Conservation (phyloP, 208 protist genomes). For the Wallacemonas sp. region DNA sequence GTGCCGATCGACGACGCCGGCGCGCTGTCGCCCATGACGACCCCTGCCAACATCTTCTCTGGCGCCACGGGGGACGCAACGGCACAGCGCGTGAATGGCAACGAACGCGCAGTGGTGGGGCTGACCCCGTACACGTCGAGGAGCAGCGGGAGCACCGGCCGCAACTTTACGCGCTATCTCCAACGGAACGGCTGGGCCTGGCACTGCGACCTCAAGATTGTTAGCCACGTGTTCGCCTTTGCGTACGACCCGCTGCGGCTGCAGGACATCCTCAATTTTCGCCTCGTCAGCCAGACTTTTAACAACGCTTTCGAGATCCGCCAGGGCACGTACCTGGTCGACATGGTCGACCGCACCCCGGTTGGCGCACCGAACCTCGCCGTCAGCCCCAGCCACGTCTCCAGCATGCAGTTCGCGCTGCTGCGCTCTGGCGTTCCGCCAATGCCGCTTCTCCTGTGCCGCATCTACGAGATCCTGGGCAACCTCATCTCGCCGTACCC, state of each 20-base stretch:
- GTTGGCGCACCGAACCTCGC: conserved; percentile 40
- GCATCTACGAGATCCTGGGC: conserved; percentile 61
- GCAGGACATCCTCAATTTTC: conserved; percentile 48
- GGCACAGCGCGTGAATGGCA: too few species aligned
- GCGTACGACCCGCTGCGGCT: conserved; percentile 33
- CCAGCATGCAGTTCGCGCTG: conserved; percentile 54
- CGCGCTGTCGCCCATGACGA: neutral
- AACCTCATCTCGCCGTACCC: conserved; percentile 57
- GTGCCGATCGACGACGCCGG: neutral
- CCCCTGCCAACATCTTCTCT: conserved; percentile 1
- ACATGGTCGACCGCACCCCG: conserved; percentile 52
- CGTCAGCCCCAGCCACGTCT: conserved; percentile 32
- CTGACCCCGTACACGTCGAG: neutral
- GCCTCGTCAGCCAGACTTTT: conserved; percentile 49
- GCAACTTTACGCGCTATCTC: conserved; percentile 16
- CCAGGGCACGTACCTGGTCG: conserved; percentile 47
- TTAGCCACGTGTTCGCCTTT: conserved; percentile 32
- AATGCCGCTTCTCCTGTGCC: conserved; percentile 57
- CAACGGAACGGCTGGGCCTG: conserved; percentile 30
- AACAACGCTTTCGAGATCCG: conserved; percentile 56
- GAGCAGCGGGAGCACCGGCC: neutral
- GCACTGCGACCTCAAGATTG: conserved; percentile 33
- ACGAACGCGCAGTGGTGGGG: too few species aligned
- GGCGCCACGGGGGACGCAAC: too few species aligned
- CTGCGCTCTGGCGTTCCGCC: conserved; percentile 39